Base-by-base conservation (phyloP, 768 basidiomycete species). In the Tubosaeta sp. region DNA sequence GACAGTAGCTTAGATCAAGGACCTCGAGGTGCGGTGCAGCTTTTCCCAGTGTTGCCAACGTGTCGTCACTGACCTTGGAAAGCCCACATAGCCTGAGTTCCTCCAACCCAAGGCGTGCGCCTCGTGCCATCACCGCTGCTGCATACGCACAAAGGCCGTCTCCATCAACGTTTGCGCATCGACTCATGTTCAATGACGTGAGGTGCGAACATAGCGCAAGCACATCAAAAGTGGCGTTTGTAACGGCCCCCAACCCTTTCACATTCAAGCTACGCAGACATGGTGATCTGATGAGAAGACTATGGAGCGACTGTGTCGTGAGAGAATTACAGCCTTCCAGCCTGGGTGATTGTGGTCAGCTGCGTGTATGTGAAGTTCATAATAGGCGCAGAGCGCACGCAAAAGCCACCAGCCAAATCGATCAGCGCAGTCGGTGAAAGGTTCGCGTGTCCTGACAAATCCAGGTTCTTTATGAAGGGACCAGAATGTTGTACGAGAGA, bases 1-100 rank as follows among this genome's bases (percentile, higher is more conserved):
- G 77, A 51, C 80, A 75, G 62, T 88, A 87, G 69, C 86, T 88
- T 55, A 93, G 70, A 67, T 95, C 92, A 19, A 95, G 73, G 16
- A 90, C 80, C 66, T 91, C 88, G 19, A 95, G 77, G 59, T 75
- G 72, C 17, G 88, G 88, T 0, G 87, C 78, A 3, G 80, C 84
- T 57, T 72, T 79, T 6, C 86, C 91, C 33, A 94, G 72, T 10
- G 72, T 69, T n/a, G 74, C 66, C 79, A 95, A 79, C 59, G 78
- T 77, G 11, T 74, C 71, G 60, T 88, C 86, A 14, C 76, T 72
- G 46, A 84, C 67, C 48, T 80, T 72, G 61, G 76, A 81, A 52
- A 97, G 65, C 1, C 88, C 90, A 7, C 81, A 85, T 26, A 93
- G 55, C 22, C 82, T 74, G 29, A 95, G 74, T 42, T 82, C 80